Evolutionary conservation across 257 asterid genomes (phyloP), one percentile per base, ranked within the genome.

Genomic region (Forsythia suspensa): DNA sequence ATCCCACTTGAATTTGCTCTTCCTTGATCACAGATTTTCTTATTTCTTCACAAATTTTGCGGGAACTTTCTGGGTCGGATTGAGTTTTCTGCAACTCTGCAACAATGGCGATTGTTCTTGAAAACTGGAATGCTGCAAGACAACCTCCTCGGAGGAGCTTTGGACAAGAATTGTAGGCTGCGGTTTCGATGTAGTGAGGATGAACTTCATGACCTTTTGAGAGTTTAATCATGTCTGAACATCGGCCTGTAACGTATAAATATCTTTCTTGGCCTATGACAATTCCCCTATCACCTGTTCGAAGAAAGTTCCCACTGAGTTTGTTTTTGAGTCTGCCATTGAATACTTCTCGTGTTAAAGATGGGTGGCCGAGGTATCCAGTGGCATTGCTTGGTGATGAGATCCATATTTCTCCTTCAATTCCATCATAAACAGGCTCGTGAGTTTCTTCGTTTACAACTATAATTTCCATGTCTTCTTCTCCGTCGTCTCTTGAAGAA

Each of bases 331-430:
- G 12, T 71, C 89, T 80, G 9, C 74, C 91, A 8, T 84, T 66
- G 84, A 92, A 94, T 4, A 84, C 85, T 12, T 92, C 85, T 4
- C 81, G 86, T 8, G 94, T 92, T 78, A 90, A 66, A 4, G 82
- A 80, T 37, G 96, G 93, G 85, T 94, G 98, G 55, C 80, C 86
- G 69, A 94, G 91, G 80, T 94, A 94, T 5, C 96, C 96, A 0
- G 65, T 13, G 40, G 97, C 98, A 41, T 86, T 92, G 86, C 98
- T 92, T 1, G 96, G 91, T 43, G 96, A 92, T 6, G 95, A 90
- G 73, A 94, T 76, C 98, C 98, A 94, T 68, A 94, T 92, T 85
- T 92, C 98, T 42, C 98, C 98, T 86, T 92, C 98, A 9, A 20
- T n/a, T 5, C 96, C 98, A 71, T 92, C 98, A 3, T 80, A 77